These are phyloP conservation scores for Lepidium didymum DNA, from an alignment of 345 rosid genomes.

Conservation along the genomic window DNA sequence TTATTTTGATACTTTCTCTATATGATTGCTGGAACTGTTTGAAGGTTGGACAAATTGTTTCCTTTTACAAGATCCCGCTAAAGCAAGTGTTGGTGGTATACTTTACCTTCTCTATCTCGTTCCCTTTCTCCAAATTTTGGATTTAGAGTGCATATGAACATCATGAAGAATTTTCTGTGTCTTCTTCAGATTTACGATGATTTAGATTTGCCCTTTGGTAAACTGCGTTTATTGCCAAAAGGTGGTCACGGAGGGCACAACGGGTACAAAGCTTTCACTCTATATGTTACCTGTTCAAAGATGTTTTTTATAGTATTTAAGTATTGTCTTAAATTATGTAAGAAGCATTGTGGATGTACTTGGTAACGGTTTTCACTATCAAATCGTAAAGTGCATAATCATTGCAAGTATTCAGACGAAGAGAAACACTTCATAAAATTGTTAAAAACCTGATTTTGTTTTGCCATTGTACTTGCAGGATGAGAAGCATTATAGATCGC, in stretches of 20 bases:
- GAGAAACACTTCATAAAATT: no score
- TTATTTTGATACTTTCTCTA: neutral
- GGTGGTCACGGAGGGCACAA: conserved; percentile 99
- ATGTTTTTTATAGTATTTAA: neutral
- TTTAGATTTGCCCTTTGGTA: conserved; percentile 87
- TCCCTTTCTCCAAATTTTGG: neutral
- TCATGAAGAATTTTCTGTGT: neutral
- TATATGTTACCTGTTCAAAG: neutral
- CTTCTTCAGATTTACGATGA: conserved; percentile 74
- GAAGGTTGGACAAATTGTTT: conserved; percentile 82
- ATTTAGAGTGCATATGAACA: neutral
- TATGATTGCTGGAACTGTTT: conserved; percentile 15
- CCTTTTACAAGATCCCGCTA: conserved; percentile 82
- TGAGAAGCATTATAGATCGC: conserved; percentile 79
- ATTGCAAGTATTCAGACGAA: no score
- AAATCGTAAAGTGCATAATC: no score
- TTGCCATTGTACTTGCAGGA: conserved; percentile 39
- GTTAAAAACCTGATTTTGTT: neutral
- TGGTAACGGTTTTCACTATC: neutral
- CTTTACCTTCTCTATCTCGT: conserved; percentile 5
- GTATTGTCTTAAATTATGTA: neutral
- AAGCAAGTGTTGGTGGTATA: conserved; percentile 92
- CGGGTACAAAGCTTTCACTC: conserved; percentile 43
- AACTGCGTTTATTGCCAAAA: conserved; percentile 84
- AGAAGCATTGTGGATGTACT: neutral